Evolutionary conservation across 129 eudicot genomes (phyloP).

Genomic region (Chrysanthemum seticuspe): DNA sequence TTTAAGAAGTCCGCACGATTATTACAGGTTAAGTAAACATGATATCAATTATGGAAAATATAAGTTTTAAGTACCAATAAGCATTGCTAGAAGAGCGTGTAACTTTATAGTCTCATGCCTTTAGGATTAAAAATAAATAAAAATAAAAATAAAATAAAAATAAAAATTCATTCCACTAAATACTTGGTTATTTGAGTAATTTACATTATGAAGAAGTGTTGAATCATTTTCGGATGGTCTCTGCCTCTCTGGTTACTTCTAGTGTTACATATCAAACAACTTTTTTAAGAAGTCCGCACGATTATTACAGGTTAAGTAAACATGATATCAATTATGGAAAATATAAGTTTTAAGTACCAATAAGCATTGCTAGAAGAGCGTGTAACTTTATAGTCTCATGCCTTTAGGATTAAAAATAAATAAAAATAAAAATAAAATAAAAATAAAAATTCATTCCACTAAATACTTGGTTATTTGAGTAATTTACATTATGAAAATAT

Average conservation of each 20-base stretch:
- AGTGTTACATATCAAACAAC: not conserved
- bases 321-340: not conserved
- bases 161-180: not conserved
- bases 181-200: not conserved
- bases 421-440: too few species aligned
- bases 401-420: not conserved
- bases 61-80: not conserved
- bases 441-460: not conserved
- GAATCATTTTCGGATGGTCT: too few species aligned
- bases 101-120: not conserved
- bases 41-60: not conserved
- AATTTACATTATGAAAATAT: not conserved
- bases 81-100: not conserved
- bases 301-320: not conserved
- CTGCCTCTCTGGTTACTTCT: too few species aligned
- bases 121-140: not conserved
- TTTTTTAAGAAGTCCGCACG: not conserved
- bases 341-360: not conserved
- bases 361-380: not conserved
- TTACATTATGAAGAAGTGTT: not conserved
- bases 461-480: not conserved
- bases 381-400: not conserved
- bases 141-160: not conserved
- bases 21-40: not conserved
- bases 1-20: not conserved